These are phyloP conservation scores for Puccinia horiana DNA, from an alignment of 1,284 basidiomycete species.

Conservation along the genomic window DNA sequence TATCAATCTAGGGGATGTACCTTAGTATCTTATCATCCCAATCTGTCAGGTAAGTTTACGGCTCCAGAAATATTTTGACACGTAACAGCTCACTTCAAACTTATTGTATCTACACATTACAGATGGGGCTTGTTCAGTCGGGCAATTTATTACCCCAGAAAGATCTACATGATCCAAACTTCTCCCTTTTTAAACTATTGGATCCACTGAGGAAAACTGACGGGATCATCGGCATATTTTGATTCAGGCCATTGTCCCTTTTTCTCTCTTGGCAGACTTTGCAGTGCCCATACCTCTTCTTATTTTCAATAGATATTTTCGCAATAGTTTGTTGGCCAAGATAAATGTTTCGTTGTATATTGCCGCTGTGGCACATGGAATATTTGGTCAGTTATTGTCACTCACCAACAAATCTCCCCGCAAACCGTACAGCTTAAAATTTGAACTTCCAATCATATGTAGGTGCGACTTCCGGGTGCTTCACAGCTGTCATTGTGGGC, in stretches of 20 bases:
- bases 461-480: constrained; percentile 43
- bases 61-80: neutral
- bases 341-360: constrained; percentile 18
- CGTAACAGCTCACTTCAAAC: too few species aligned
- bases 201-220: constrained; percentile 22
- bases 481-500: constrained; percentile 29
- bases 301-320: constrained; percentile 4
- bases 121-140: constrained; percentile 41
- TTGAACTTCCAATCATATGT: neutral
- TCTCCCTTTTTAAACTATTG: neutral
- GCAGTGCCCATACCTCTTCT: constrained; percentile 26
- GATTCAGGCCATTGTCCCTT: neutral
- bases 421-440: constrained; percentile 13
- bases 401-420: too few species aligned
- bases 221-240: neutral
- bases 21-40: constrained; percentile 22
- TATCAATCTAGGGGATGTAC: neutral
- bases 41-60: constrained; percentile 22
- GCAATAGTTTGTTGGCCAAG: neutral
- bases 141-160: constrained; percentile 22
- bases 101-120: neutral
- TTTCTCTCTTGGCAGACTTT: constrained; percentile 15
- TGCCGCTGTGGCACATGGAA: neutral
- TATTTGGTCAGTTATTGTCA: neutral
- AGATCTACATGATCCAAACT: constrained; percentile 8